phyloP scores from a whole-genome alignment of 345 rosid species.

The Syzygium oleosum region DNA sequence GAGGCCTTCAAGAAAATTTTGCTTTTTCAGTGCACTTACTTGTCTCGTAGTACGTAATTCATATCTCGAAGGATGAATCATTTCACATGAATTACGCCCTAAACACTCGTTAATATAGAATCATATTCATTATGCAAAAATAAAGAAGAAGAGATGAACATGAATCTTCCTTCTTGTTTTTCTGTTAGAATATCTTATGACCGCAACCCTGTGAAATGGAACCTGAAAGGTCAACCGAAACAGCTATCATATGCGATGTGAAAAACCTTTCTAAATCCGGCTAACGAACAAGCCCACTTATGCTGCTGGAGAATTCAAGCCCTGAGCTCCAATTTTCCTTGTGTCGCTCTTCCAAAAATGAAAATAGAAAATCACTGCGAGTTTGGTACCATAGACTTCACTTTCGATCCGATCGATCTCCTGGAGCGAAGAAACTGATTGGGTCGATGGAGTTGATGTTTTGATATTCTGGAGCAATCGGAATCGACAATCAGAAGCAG shows the following conservation, averaged over 20 bases:
- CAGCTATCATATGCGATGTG: background rate
- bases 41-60: background rate
- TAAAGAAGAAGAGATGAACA: background rate
- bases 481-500: background rate
- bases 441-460: background rate
- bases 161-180: background rate
- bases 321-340: background rate
- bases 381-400: background rate
- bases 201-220: background rate
- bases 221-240: background rate
- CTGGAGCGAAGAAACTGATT: background rate
- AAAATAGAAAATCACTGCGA: background rate
- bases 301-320: background rate
- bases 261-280: background rate
- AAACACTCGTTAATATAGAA: background rate
- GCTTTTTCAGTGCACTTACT: background rate
- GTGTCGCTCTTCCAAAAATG: background rate
- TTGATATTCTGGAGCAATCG: background rate
- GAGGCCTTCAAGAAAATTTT: too few species aligned
- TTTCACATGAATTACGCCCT: background rate
- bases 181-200: background rate
- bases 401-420: background rate
- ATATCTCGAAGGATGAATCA: background rate
- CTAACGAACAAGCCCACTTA: background rate
- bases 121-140: background rate